A percentile compares a stretch with the other conserved stretches of the same genome.
These are phyloP conservation scores for Rhodomyrtus psidioides DNA, from an alignment of 441 rosid species.

Conservation along the genomic window DNA sequence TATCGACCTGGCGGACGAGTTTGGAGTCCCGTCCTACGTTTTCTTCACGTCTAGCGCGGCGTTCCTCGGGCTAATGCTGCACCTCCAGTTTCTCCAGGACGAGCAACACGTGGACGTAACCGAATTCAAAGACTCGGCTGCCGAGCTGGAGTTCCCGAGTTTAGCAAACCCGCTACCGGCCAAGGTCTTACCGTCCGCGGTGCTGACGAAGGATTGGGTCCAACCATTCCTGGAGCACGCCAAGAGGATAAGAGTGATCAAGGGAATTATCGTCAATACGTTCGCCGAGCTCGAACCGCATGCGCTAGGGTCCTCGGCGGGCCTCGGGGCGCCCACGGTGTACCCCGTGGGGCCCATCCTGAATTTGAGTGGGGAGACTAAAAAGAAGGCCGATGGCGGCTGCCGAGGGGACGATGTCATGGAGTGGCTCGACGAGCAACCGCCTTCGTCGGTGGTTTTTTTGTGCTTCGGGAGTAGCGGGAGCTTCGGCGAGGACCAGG, in stretches of 20 bases:
- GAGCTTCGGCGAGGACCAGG: not conserved
- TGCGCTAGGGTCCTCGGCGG: not conserved
- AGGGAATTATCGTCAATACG: not conserved
- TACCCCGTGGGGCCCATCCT: not conserved
- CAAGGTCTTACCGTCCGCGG: conserved; percentile 17
- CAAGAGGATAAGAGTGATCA: not conserved
- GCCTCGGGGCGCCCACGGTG: not conserved
- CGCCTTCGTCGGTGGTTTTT: not conserved
- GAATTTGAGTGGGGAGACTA: not conserved
- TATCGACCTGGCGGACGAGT: conserved; percentile 35
- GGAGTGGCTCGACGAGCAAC: not conserved
- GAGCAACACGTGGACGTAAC: not conserved
- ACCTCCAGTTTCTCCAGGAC: not conserved
- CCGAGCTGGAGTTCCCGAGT: not conserved
- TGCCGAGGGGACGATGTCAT: not conserved
- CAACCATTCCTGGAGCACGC: not conserved
- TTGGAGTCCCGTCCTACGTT: not conserved
- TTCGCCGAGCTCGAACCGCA: not conserved
- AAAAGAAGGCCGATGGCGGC: not conserved
- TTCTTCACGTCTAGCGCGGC: not conserved
- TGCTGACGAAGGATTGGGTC: not conserved
- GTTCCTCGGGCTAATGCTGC: not conserved
- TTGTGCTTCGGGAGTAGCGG: not conserved
- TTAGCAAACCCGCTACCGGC: conserved; percentile 32
- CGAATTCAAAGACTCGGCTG: not conserved